Conservation (phyloP, 768 basidiomycete species). For the Amanita thiersii region DNA sequence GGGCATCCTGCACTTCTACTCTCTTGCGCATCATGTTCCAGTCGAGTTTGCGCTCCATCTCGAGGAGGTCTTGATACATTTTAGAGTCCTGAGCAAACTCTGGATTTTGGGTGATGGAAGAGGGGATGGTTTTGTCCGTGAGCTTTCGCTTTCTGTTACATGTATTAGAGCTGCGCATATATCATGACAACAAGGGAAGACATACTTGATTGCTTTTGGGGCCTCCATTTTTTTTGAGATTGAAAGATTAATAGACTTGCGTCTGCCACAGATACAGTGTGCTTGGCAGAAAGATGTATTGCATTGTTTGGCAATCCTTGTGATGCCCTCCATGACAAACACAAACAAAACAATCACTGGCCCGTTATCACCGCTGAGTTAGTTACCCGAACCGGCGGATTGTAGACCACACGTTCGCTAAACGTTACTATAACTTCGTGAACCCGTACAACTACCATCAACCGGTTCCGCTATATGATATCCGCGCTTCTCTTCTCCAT, state of each 20-base stretch:
- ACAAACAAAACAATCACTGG: not conserved
- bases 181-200: not conserved
- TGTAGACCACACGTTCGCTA: too few relatives aligned
- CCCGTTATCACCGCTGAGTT: too few relatives aligned
- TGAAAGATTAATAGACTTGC: too few relatives aligned
- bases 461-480: too few relatives aligned
- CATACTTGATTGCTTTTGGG: slow-evolving; percentile 29
- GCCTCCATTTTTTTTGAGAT: too few relatives aligned
- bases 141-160: slow-evolving; percentile 62
- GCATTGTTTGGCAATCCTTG: not conserved
- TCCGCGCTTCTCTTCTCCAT: too few relatives aligned
- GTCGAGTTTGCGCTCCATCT: slow-evolving; percentile 87
- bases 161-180: not conserved
- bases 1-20: slow-evolving; percentile 86
- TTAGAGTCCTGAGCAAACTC: slow-evolving; percentile 74
- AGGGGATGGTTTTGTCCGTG: slow-evolving; percentile 72
- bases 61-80: slow-evolving; percentile 81
- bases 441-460: too few relatives aligned
- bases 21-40: slow-evolving; percentile 92
- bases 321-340: not conserved
- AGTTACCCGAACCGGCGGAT: too few relatives aligned
- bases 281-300: not conserved
- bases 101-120: slow-evolving; percentile 64
- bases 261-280: too few relatives aligned
- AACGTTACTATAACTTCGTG: too few relatives aligned